Evolutionary conservation across 345 rosid species (phyloP).

Genomic region (Balakata baccata): DNA sequence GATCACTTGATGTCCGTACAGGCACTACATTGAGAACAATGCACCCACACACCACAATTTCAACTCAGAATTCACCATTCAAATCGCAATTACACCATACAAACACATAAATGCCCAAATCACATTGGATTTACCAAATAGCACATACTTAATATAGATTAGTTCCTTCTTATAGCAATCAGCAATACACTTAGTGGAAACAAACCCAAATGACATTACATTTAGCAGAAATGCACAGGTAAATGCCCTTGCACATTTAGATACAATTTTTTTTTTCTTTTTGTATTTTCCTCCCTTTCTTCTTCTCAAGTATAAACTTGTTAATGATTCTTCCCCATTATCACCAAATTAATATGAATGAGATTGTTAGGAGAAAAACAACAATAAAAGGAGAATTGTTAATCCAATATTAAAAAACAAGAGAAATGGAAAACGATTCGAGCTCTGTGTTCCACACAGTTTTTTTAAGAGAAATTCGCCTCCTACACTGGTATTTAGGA

Average conservation of each 20-base stretch:
- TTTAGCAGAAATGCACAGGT: not conserved
- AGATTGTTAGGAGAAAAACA: too few relatives aligned
- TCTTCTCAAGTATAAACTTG: not conserved
- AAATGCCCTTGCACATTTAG: too few relatives aligned
- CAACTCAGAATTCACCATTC: not conserved
- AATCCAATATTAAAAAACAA: too few relatives aligned
- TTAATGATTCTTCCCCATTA: not conserved
- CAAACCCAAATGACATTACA: not conserved
- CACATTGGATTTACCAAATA: too few relatives aligned
- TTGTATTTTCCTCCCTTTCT: not conserved
- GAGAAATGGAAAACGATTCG: too few relatives aligned
- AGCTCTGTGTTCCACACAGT: too few relatives aligned
- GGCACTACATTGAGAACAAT: conserved; percentile 57
- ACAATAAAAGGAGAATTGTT: too few relatives aligned
- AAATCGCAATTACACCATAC: not conserved
- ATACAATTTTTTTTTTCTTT: too few relatives aligned
- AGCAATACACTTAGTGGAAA: not conserved
- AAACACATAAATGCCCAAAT: conserved; percentile 1
- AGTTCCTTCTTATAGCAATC: not conserved
- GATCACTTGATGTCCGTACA: conserved; percentile 91
- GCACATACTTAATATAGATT: too few relatives aligned
- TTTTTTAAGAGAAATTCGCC: too few relatives aligned
- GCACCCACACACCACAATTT: not conserved
- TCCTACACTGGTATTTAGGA: too few relatives aligned
- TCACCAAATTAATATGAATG: not conserved